Evolutionary conservation across 23 red algal genomes (phyloP).

Genomic region (Gracilaria gracilis): DNA sequence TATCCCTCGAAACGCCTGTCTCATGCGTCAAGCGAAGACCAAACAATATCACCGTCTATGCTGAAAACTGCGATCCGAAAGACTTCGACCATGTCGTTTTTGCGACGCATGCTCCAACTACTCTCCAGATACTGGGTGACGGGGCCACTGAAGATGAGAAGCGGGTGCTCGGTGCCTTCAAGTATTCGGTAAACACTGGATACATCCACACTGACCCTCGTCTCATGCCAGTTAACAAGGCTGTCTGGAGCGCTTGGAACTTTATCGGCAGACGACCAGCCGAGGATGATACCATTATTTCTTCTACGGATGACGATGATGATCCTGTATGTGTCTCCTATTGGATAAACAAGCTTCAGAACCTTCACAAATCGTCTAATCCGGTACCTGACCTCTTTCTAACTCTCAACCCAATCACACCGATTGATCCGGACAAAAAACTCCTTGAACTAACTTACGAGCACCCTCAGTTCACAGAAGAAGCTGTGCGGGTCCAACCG

Average conservation of each 20-base stretch:
- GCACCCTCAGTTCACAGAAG: slow-evolving; percentile 89
- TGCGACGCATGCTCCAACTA: slow-evolving; percentile 84
- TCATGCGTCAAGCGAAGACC: slow-evolving; percentile 30
- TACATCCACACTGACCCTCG: slow-evolving; percentile 82
- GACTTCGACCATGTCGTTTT: slow-evolving; percentile 89
- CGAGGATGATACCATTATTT: background rate
- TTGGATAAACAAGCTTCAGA: slow-evolving; percentile 93
- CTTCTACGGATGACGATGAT: slow-evolving; percentile 33
- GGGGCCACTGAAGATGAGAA: slow-evolving; percentile 69
- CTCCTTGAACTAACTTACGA: slow-evolving; percentile 69
- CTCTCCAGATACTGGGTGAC: slow-evolving; percentile 69
- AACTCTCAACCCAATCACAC: slow-evolving; percentile 89
- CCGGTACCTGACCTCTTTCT: slow-evolving; percentile 86
- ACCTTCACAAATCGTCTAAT: slow-evolving; percentile 62
- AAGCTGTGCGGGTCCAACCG: slow-evolving; percentile 58
- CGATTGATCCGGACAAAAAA: slow-evolving; percentile 70
- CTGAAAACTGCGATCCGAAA: slow-evolving; percentile 31
- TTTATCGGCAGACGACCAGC: slow-evolving; percentile 60
- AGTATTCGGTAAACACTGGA: slow-evolving; percentile 64
- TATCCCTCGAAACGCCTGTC: slow-evolving; percentile 51
- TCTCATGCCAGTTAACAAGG: slow-evolving; percentile 77
- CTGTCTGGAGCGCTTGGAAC: slow-evolving; percentile 93
- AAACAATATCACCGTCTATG: slow-evolving; percentile 44
- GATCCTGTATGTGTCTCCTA: slow-evolving; percentile 87
- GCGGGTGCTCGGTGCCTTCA: slow-evolving; percentile 75